These are phyloP conservation scores for Sugiyamaella valdiviana DNA, from an alignment of 805 yeast genomes.

Conservation along the genomic window DNA sequence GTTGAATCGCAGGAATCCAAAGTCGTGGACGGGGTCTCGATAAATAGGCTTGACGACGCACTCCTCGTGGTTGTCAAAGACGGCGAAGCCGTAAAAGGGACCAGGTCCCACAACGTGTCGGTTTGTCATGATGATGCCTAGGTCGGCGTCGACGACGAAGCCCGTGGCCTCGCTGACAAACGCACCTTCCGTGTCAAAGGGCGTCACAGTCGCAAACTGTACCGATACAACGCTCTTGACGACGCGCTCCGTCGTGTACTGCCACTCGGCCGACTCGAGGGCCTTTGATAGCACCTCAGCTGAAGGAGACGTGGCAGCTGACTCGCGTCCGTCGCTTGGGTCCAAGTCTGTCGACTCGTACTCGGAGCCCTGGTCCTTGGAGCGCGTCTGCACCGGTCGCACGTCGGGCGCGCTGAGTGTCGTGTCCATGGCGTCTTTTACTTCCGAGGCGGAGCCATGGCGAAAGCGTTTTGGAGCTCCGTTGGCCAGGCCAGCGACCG, in stretches of 20 bases:
- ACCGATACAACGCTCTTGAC: conserved; percentile 84
- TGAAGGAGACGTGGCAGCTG: neutral
- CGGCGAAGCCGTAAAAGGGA: conserved; percentile 85
- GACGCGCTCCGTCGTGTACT: conserved; percentile 69
- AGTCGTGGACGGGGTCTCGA: conserved; percentile 93
- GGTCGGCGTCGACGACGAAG: conserved; percentile 76
- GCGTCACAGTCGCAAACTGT: conserved; percentile 79
- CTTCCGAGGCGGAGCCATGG: neutral
- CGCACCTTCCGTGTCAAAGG: conserved; percentile 80
- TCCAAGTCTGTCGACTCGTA: neutral
- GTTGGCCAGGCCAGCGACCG: neutral
- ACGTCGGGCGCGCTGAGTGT: neutral
- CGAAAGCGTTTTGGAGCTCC: neutral
- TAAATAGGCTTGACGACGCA: conserved; percentile 78
- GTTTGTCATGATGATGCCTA: conserved; percentile 83
- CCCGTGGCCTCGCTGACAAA: conserved; percentile 86
- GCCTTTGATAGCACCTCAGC: conserved; percentile 1
- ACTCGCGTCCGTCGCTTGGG: neutral
- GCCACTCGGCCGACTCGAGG: conserved; percentile 51
- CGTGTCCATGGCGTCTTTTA: neutral
- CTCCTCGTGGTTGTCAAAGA: conserved; percentile 92
- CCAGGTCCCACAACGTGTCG: conserved; percentile 96
- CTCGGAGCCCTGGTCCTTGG: neutral
- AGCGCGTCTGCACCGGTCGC: neutral
- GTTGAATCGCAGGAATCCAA: conserved; percentile 79